phyloP scores from a whole-genome alignment of 352 stramenopile species.

The Phytophthora citricola region DNA sequence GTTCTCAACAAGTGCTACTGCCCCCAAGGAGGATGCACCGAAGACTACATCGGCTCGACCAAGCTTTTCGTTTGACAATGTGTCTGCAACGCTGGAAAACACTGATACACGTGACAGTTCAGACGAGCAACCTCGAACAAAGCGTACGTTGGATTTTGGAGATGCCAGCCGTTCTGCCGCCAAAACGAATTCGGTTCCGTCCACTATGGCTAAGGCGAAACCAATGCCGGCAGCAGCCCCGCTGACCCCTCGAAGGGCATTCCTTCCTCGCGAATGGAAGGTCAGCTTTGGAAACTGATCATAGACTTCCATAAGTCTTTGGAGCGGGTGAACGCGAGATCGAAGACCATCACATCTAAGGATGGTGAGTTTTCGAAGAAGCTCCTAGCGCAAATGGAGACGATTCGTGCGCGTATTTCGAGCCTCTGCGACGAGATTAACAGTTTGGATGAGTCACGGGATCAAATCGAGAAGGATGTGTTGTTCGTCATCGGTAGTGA shows the following conservation, averaged over 20 bases:
- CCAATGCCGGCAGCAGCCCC: constrained; percentile 1
- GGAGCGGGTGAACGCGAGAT: constrained; percentile 51
- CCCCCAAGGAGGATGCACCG: constrained; percentile 5
- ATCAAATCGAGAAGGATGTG: constrained; percentile 74
- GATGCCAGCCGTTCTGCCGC: constrained; percentile 24
- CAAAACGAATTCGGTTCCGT: constrained; percentile 14
- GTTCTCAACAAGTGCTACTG: constrained; percentile 28
- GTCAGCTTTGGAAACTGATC: constrained; percentile 76
- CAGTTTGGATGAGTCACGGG: constrained; percentile 56
- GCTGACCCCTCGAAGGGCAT: constrained; percentile 18
- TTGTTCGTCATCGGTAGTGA: constrained; percentile 83
- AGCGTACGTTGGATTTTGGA: constrained; percentile 44
- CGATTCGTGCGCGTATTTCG: constrained; percentile 47
- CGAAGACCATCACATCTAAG: constrained; percentile 45
- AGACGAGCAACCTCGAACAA: constrained; percentile 23
- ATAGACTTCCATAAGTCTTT: constrained; percentile 73
- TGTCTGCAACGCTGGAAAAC: constrained; percentile 18
- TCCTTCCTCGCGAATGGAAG: constrained; percentile 58
- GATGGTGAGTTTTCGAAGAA: constrained; percentile 42
- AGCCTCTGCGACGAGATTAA: constrained; percentile 61
- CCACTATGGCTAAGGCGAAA: constrained; percentile 14
- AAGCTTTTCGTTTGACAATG: constrained; percentile 42
- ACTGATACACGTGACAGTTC: constrained; percentile 11
- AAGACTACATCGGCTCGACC: constrained; percentile 22
- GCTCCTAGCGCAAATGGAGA: constrained; percentile 37